These are phyloP conservation scores for Trichosporon asahii DNA, from an alignment of 1,284 basidiomycete genomes.

Conservation along the genomic window DNA sequence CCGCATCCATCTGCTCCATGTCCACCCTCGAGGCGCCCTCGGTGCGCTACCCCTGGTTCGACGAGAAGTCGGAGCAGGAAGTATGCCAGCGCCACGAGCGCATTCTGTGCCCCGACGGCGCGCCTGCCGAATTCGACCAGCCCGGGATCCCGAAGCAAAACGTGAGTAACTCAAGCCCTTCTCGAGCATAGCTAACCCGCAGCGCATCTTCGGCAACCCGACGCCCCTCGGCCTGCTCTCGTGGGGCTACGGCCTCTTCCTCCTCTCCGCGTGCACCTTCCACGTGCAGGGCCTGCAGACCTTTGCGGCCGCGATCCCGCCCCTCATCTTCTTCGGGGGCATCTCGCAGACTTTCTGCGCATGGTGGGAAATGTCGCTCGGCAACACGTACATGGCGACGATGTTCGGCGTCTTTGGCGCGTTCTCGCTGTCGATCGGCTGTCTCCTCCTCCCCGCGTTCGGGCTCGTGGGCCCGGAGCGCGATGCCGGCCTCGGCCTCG, in stretches of 20 bases:
- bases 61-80: not conserved
- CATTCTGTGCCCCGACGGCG: conserved; percentile 8
- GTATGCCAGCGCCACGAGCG: conserved; percentile 9
- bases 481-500: not conserved
- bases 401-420: conserved; percentile 7
- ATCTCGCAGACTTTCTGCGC: conserved; percentile 12
- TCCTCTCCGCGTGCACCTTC: not conserved
- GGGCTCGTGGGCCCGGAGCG: not conserved
- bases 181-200: not conserved
- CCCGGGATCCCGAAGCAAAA: conserved; percentile 9
- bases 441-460: not conserved
- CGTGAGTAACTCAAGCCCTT: not conserved
- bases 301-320: not conserved
- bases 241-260: conserved; percentile 11
- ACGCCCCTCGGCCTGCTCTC: conserved; percentile 5
- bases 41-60: not conserved
- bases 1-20: not conserved
- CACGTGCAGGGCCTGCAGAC: not conserved
- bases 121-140: conserved; percentile 12
- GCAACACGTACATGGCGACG: conserved; percentile 12
- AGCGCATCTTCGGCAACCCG: conserved; percentile 12
- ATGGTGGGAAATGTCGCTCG: conserved; percentile 15
- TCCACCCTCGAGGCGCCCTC: conserved; percentile 1
- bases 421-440: not conserved
- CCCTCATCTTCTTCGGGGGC: conserved; percentile 11